Evolutionary conservation across 768 basidiomycete species (phyloP), one percentile per base, ranked within the genome.

Genomic region (Termitomyces sp.): DNA sequence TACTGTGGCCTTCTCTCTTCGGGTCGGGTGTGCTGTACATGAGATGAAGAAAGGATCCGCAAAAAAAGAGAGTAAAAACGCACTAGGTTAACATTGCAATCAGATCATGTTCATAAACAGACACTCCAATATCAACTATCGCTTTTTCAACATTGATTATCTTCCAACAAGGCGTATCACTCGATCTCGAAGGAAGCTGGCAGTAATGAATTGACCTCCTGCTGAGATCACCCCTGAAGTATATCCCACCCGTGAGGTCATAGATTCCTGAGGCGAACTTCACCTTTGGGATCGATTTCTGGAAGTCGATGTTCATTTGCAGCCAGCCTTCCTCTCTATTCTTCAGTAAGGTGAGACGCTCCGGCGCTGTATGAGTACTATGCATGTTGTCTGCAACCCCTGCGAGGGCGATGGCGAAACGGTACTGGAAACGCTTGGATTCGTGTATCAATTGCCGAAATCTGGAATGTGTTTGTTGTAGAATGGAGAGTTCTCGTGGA

Each of bases 81-180:
- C 58, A 75, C 77, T 67, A 70, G 10, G 75, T 76, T 44, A 80
- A 61, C 44, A 77, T 57, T 5, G 70, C 77, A 20, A 79, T 67
- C 28, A 80, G 63, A 62, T 80, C 74, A 49, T 79, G 77, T 56
- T 79, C 77, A 31, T 72, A 69, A 4, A 78, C 62, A 31, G 72
- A 69, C 29, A 79, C 61, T 7, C 76, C 77, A 56, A 80, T 72
- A 57, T 79, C 78, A 22, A 80, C 67, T 47, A 78, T 68, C 15
- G 58, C 63, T 5, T 68, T 63, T 5, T 68, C 62, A 16, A 72
- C 57, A 22, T 60, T 39, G 13, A 77, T 64, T 33, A 24, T 57
- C 41, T 59, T 67, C 74, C 75, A 77, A n/a, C 56, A 51, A 1
- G 63, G 29, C 8, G 61, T 55, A 29, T 74, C 68, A 12, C 57